A percentile compares a stretch with the other conserved stretches of the same genome.
phyloP scores from a whole-genome alignment of 495 filamentous ascomycete species.

The Amphirosellinia nigrospora region DNA sequence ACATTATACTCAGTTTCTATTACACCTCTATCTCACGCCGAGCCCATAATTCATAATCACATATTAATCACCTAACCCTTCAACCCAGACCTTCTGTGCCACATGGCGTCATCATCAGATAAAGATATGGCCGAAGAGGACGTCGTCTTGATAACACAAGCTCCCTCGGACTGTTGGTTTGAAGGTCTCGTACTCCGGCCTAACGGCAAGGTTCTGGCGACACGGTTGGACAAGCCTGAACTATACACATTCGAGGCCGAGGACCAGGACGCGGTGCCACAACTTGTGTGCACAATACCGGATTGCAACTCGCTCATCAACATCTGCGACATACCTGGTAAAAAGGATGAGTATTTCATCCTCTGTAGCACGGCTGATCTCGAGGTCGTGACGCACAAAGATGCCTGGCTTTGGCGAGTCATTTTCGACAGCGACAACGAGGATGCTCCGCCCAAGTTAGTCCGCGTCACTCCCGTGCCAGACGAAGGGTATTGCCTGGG shows the following conservation, averaged over 20 bases:
- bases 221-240: constrained; percentile 39
- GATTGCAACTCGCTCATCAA: constrained; percentile 36
- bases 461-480: constrained; percentile 26
- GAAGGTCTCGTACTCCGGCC: constrained; percentile 39
- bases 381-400: constrained; percentile 26
- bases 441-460: constrained; percentile 29
- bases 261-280: constrained; percentile 30
- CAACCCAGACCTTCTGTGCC: background rate
- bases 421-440: constrained; percentile 34
- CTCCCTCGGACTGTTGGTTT: constrained; percentile 42
- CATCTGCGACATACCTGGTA: constrained; percentile 34
- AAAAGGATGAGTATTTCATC: constrained; percentile 34
- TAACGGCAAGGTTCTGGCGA: constrained; percentile 38
- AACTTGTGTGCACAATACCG: constrained; percentile 37
- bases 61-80: background rate
- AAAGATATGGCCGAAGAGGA: constrained; percentile 31
- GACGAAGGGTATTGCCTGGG: constrained; percentile 34
- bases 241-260: constrained; percentile 40
- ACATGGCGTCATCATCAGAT: constrained; percentile 2
- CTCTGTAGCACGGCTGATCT: constrained; percentile 34
- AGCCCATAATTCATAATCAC: background rate
- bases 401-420: constrained; percentile 38
- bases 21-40: background rate
- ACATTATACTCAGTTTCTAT: background rate
- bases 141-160: constrained; percentile 38